Percentiles rank a stretch among this genome's conserved stretches.
phyloP scores from a whole-genome alignment of 1,284 basidiomycete species.

The Puccinia novopanici region DNA sequence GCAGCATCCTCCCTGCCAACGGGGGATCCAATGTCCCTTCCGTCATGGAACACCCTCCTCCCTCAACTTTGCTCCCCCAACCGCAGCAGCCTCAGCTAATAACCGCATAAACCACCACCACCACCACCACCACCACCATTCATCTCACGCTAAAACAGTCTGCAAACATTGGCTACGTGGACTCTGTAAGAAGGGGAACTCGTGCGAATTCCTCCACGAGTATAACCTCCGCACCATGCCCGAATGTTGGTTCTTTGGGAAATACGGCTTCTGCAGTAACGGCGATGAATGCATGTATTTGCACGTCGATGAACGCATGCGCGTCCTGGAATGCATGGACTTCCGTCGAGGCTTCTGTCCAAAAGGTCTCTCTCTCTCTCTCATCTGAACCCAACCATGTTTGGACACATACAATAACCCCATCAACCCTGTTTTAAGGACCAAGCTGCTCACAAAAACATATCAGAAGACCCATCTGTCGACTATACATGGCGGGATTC shows the following conservation, averaged over 20 bases:
- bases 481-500: constrained; percentile 87
- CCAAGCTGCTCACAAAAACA: constrained; percentile 89
- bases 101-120: constrained; percentile 62
- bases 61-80: constrained; percentile 82
- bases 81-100: constrained; percentile 61
- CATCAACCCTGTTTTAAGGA: no score
- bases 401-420: no score
- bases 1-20: constrained; percentile 70
- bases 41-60: constrained; percentile 83
- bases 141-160: constrained; percentile 63
- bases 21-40: constrained; percentile 82
- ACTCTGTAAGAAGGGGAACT: constrained; percentile 96
- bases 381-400: no score
- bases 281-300: constrained; percentile 98
- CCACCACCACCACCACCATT: constrained; percentile 69
- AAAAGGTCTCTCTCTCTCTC: constrained; percentile 29
- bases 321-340: constrained; percentile 80
- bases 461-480: constrained; percentile 84
- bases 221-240: constrained; percentile 98
- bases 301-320: constrained; percentile 88
- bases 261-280: constrained; percentile 95
- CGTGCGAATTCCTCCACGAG: constrained; percentile 98
- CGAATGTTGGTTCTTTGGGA: constrained; percentile 98
- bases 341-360: constrained; percentile 91
- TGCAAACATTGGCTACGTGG: constrained; percentile 99